Evolutionary conservation across 306 rosid genomes (phyloP), one percentile per base, ranked within the genome.

Genomic region (Trifolium repens): DNA sequence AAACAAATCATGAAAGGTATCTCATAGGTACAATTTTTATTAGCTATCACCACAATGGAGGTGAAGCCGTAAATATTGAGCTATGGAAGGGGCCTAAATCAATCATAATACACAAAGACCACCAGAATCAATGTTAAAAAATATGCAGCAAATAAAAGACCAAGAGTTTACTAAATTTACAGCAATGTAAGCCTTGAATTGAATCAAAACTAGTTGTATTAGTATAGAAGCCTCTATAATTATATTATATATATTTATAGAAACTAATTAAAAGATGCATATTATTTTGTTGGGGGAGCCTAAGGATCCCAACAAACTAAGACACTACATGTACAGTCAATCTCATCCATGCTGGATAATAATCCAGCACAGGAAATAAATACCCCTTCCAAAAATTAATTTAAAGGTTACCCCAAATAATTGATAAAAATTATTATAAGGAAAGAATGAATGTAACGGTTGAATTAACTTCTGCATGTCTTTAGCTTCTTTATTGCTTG

Each of bases 401-500:
- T 76, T 76, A 49, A 46, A 85, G 24, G 85, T 76, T 55, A 59
- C 70, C 84, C 83, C 62, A 78, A 90, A 88, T 88, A 84, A 88
- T 85, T 86, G 85, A 89, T 84, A 73, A 84, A 59, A 82, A 81
- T 73, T 84, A 73, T 76, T 61, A 70, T 73, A 66, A 81, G 54
- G 60, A 79, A 81, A 79, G 79, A 84, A 86, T 77, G 76, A 80
- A 73, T 73, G 17, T 70, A 74, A 52, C 37, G 53, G 79, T 73
- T 63, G 74, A 75, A 84, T 86, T 91, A 96, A 87, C 73, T 90
- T 85, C 82, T 78, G 78, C 88, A 67, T 8, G 85, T 73, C 88
- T 88, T 92, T 57, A 85, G 85, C 88, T 89, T 96, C 90, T 92
- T 96, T 27, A 78, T 74, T 62, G 88, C 79, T 75, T 82, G 90